Percentiles rank a stretch among this genome's conserved stretches.
These are phyloP conservation scores for Cucurbita moschata DNA, from an alignment of 306 rosid species.

Conservation along the genomic window DNA sequence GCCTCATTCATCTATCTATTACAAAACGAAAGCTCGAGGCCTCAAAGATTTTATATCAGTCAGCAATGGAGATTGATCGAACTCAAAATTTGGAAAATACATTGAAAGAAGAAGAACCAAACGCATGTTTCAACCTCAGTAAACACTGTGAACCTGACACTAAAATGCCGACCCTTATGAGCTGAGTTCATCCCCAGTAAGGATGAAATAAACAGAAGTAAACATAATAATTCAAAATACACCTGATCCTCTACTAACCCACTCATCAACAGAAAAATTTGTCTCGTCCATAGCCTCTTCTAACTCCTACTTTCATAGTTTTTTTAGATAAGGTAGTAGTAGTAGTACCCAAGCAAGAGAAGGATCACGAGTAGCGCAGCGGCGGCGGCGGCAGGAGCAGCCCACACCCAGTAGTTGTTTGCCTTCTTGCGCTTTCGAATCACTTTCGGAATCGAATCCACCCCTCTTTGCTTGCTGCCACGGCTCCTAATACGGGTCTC, in stretches of 20 bases:
- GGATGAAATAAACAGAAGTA: conserved; percentile 38
- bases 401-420: conserved; percentile 50
- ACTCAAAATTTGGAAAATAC: conserved; percentile 5
- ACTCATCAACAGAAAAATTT: conserved; percentile 16
- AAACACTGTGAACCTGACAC: neutral
- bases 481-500: conserved; percentile 34
- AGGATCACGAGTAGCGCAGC: conserved; percentile 29
- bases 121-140: conserved; percentile 8
- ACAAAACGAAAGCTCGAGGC: neutral
- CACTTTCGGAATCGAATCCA: conserved; percentile 36
- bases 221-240: conserved; percentile 29
- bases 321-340: conserved; percentile 34
- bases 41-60: neutral
- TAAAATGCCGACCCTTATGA: conserved; percentile 15
- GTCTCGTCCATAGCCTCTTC: conserved; percentile 15
- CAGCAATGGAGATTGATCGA: conserved; percentile 1
- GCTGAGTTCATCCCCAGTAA: conserved; percentile 26
- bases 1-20: neutral
- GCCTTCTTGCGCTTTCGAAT: conserved; percentile 64
- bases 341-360: conserved; percentile 36
- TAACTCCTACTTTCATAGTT: conserved; percentile 10
- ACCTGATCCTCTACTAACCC: conserved; percentile 13
- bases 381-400: conserved; percentile 35
- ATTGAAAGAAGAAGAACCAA: neutral
- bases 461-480: conserved; percentile 42